phyloP scores from a whole-genome alignment of 257 asterid genomes.

The Forsythia viridissima region DNA sequence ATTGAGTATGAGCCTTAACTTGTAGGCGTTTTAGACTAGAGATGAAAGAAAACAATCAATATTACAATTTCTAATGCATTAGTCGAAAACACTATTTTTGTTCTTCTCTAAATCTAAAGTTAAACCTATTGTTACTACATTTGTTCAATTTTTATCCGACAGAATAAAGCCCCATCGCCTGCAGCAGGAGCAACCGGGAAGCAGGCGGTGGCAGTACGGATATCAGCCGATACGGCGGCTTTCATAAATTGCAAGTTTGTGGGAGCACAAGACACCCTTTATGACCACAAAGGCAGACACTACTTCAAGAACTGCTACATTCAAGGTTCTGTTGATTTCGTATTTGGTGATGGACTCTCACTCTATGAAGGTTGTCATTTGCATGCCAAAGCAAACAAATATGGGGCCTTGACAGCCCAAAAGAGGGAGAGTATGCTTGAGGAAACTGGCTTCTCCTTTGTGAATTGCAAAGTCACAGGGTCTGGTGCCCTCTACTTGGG shows the following conservation, averaged over 20 bases:
- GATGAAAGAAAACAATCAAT: background rate
- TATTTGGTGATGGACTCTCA: slow-evolving; percentile 72
- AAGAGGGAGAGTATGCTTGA: slow-evolving; percentile 83
- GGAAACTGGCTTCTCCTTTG: slow-evolving; percentile 88
- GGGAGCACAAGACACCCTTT: slow-evolving; percentile 87
- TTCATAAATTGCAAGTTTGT: slow-evolving; percentile 77
- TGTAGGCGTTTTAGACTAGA: no score
- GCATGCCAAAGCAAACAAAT: slow-evolving; percentile 58
- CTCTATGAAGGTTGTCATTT: slow-evolving; percentile 74
- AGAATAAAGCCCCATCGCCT: slow-evolving; percentile 74
- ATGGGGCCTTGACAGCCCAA: slow-evolving; percentile 90
- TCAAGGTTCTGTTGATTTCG: slow-evolving; percentile 89
- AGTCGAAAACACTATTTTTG: background rate
- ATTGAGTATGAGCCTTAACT: no score
- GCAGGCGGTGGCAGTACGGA: slow-evolving; percentile 93
- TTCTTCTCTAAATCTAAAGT: background rate
- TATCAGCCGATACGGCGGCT: slow-evolving; percentile 83
- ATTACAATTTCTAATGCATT: background rate
- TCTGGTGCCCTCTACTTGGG: slow-evolving; percentile 86
- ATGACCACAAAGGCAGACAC: slow-evolving; percentile 87
- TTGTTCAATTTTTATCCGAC: background rate
- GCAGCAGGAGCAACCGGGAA: slow-evolving; percentile 73
- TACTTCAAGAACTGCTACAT: slow-evolving; percentile 79
- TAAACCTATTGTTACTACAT: background rate
- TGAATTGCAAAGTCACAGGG: slow-evolving; percentile 80